Percentiles rank a stretch among this genome's conserved stretches.
Evolutionary conservation across 78 protist genomes (phyloP).

Genomic region (Creolimax fragrantissima): DNA sequence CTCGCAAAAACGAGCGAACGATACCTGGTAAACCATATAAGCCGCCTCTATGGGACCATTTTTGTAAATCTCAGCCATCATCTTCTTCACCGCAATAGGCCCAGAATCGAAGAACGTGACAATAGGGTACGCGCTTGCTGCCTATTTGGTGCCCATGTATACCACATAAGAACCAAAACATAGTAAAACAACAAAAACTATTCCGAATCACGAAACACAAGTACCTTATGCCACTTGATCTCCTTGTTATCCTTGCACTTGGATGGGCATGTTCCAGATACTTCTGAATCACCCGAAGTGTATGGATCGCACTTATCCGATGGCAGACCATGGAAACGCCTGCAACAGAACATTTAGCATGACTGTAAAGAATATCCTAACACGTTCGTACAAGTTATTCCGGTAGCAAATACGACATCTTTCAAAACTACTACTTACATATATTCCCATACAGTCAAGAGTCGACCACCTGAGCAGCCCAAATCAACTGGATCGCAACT

Average conservation of each 20-base stretch:
- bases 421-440: background rate
- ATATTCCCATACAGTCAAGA: constrained; percentile 28
- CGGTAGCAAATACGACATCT: background rate
- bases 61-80: constrained; percentile 1
- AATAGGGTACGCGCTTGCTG: background rate
- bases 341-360: background rate
- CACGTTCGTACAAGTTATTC: no score
- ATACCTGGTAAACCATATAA: constrained; percentile 34
- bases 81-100: background rate
- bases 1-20: no score
- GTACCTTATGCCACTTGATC: background rate
- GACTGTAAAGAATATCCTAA: no score
- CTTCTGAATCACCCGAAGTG: background rate
- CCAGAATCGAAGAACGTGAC: background rate
- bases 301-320: background rate
- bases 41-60: constrained; percentile 45
- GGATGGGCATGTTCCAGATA: background rate
- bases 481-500: constrained; percentile 16
- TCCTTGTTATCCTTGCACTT: background rate
- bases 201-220: no score
- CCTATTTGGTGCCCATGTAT: background rate
- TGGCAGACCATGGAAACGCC: background rate
- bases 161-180: background rate
- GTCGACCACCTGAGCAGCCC: constrained; percentile 52
- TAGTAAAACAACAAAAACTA: background rate